Evolutionary conservation across 2,329 filamentous ascomycete genomes (phyloP), one percentile per base, ranked within the genome.

Genomic region (Fonsecaea nubica): DNA sequence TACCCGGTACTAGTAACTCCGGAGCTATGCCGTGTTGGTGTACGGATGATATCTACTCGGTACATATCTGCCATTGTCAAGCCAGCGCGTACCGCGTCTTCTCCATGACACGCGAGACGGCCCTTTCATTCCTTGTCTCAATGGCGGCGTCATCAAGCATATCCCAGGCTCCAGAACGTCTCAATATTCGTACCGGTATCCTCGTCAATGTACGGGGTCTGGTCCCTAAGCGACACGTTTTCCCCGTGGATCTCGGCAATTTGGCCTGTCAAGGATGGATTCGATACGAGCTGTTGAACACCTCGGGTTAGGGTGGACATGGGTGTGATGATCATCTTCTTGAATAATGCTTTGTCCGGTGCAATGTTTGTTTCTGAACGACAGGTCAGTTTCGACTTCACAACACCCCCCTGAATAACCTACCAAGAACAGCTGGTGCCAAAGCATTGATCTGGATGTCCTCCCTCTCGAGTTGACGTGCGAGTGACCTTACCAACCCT

Each of bases 211-310:
- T 77, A 82, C 2, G 79, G 77, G 18, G 79, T 80, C 3, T 77
- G 77, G 35, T 80, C 76, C 0, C 82, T 77, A 33, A 84, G 74
- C 0, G 83, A 85, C 10, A 83, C 81, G n/a, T 74, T 78, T 12
- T 82, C 77, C 2, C 81, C 83, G 71, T 85, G 83, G 56, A 85
- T 80, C 74, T 86, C 84, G 0, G 80, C 82, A n/a, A 84, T 75
- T 25, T 78, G 75, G 0, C 84, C 84, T 0, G 76, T 83, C 56
- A 83, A 62, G 3, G 67, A 73, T 0, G 78, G 71, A 62, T 84
- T 78, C 0, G 69, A 73, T 9, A 82, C 67, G 10, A 86, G 77
- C 69, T 80, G 75, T 18, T 75, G 75, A 0, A 85, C 78, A 2
- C 81, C 83, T 12, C 74, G 76, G 5, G 80, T 73, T 1, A 83